phyloP scores from a whole-genome alignment of 768 basidiomycete species.

The Rhizopogon vesiculosus region DNA sequence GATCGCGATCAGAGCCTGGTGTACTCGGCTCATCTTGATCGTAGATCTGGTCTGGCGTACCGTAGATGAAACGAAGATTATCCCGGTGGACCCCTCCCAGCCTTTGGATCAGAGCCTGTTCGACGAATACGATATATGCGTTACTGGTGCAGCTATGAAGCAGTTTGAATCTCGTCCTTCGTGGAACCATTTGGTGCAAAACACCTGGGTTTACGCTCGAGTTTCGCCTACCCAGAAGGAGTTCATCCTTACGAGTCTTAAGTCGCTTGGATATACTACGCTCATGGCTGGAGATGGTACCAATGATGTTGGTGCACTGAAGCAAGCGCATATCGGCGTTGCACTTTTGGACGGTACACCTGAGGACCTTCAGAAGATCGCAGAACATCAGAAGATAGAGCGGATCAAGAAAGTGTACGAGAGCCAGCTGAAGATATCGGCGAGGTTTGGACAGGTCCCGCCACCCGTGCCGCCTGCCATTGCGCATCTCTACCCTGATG shows the following conservation, averaged over 20 bases:
- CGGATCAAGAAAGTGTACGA: conserved; percentile 97
- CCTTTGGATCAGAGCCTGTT: conserved; percentile 78
- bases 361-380: conserved; percentile 90
- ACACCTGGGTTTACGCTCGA: conserved; percentile 98
- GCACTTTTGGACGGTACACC: conserved; percentile 87
- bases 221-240: conserved; percentile 97
- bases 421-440: conserved; percentile 86
- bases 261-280: conserved; percentile 84
- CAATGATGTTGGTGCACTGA: conserved; percentile 97
- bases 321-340: conserved; percentile 96
- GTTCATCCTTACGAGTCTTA: conserved; percentile 86
- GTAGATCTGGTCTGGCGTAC: conserved; percentile 88
- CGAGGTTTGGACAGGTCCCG: conserved; percentile 88
- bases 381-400: conserved; percentile 86
- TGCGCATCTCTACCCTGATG: conserved; percentile 83
- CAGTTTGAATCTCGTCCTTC: conserved; percentile 68
- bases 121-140: conserved; percentile 89
- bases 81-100: conserved; percentile 75
- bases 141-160: conserved; percentile 91
- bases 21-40: not conserved
- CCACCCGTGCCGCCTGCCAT: conserved; percentile 90
- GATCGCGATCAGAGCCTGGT: not conserved
- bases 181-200: conserved; percentile 84
- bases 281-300: conserved; percentile 99
- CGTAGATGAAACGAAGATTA: conserved; percentile 87